Evolutionary conservation across 208 protist genomes (phyloP), one percentile per base, ranked within the genome.

Genomic region (Blechomonas ayalai): DNA sequence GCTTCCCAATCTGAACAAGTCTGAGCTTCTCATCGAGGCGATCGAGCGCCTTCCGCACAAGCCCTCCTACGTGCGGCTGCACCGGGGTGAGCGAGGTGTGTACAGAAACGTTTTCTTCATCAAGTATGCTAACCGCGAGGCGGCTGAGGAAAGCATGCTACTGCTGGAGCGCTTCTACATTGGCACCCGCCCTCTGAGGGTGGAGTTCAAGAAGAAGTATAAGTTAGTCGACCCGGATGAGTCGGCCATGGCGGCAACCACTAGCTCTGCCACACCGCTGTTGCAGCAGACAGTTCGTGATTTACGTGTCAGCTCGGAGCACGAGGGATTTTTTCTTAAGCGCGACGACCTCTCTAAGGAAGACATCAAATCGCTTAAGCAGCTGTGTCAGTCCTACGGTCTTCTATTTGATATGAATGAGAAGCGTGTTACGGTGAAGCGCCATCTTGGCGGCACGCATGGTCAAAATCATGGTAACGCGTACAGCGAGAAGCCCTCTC

Each of bases 51-150:
- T 79, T 22, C 67, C 70, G 20, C 59, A 84, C 41, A 55, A 59
- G 16, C 75, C 76, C n/a, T 88, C 82, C 5, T 91, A 91, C 50
- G 75, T 88, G 43, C 78, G 82, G 3, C 61, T 91, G 23, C 79
- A 84, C 51, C 77, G 79, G 43, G 67, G 78, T 33, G 82, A 91
- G 19, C 71, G 79, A 13, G 82, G 82, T 4, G 70, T 81, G n/a
- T 91, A 80, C 61, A 87, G 86, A 38, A 74, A 73, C 23, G 76
- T 91, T 10, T 48, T 87, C 27, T 91, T 86, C 56, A 55, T 82
- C 26, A 91, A 88, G 61, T 91, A 88, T 63, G 77, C 93, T 16
- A 77, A 71, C 42, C 97, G 97, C 59, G 93, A 96, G 31, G 77
- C 88, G 33, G 81, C 74, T 8, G 67, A 91, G 56, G 90, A 98